Percentiles rank a stretch among this genome's conserved stretches.
phyloP scores from a whole-genome alignment of 2,329 filamentous ascomycete species.

The Dactylellina drechsleri region DNA sequence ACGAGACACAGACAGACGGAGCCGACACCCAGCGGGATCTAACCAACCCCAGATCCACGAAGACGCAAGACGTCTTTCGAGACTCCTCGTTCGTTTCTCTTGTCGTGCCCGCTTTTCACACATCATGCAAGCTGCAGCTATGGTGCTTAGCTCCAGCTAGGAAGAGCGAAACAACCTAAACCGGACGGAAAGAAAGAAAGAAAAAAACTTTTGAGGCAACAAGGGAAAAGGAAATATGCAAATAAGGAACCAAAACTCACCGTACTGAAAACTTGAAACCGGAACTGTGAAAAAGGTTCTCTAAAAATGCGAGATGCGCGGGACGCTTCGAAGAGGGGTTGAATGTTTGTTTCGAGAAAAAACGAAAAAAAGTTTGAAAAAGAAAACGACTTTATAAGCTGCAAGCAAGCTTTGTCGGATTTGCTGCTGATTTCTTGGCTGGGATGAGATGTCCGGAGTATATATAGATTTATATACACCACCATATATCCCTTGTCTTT shows the following conservation, averaged over 20 bases:
- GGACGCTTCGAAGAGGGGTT: background rate
- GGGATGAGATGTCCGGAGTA: background rate
- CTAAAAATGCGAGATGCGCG: constrained; percentile 7
- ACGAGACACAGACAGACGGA: constrained; percentile 3
- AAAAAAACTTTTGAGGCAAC: background rate
- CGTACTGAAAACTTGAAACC: background rate
- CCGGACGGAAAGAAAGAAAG: constrained; percentile 1
- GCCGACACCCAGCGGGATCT: constrained; percentile 22
- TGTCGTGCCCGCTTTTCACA: too few relatives aligned
- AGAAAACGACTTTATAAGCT: background rate
- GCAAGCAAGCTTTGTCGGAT: constrained; percentile 5
- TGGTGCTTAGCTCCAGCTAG: background rate
- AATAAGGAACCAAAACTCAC: background rate
- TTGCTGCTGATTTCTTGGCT: constrained; percentile 29
- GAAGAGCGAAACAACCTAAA: constrained; percentile 1
- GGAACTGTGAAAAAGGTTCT: constrained; percentile 1
- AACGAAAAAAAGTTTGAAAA: background rate
- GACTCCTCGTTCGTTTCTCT: background rate
- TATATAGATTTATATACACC: constrained; percentile 35
- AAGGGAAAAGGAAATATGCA: background rate
- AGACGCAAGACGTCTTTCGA: background rate
- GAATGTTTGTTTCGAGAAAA: constrained; percentile 22
- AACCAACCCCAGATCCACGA: background rate
- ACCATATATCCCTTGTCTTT: background rate
- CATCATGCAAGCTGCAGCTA: too few relatives aligned